Evolutionary conservation across 345 rosid species (phyloP).

Genomic region (Eucalyptus victrix): DNA sequence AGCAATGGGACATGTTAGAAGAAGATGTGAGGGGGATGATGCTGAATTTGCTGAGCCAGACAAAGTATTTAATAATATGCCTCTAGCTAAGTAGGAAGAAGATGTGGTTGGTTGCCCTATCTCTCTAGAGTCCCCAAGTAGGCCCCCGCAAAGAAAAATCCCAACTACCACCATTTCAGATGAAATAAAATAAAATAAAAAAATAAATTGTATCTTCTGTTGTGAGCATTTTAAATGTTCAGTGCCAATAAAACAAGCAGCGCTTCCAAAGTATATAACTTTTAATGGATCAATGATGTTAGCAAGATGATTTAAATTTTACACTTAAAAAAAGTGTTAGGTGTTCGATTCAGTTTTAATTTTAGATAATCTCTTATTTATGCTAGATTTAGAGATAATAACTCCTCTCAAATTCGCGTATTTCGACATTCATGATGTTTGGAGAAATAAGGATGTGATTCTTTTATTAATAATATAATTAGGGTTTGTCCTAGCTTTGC

Average conservation of each 20-base stretch:
- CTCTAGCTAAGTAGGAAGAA: neutral
- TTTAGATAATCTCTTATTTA: neutral
- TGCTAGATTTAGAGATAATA: neutral
- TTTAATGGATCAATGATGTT: neutral
- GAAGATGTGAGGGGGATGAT: neutral
- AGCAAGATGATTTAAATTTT: neutral
- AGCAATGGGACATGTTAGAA: neutral
- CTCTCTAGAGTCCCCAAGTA: neutral
- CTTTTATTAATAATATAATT: neutral
- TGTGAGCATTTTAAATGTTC: neutral
- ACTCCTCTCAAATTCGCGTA: neutral
- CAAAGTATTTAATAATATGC: neutral
- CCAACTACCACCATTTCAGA: neutral
- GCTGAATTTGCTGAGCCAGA: neutral
- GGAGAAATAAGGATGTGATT: neutral
- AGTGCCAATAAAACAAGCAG: neutral
- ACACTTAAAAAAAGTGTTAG: fast-evolving
- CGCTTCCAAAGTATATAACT: neutral
- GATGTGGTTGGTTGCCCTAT: neutral
- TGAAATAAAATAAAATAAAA: neutral
- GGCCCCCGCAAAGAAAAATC: neutral
- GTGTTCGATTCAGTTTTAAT: neutral
- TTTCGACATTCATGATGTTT: neutral
- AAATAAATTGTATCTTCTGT: neutral
- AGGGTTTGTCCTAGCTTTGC: neutral